Percentiles rank a stretch among this genome's conserved stretches.
Evolutionary conservation across 2,329 filamentous ascomycete genomes (phyloP).

Genomic region (Tolypocladium guangdongense): DNA sequence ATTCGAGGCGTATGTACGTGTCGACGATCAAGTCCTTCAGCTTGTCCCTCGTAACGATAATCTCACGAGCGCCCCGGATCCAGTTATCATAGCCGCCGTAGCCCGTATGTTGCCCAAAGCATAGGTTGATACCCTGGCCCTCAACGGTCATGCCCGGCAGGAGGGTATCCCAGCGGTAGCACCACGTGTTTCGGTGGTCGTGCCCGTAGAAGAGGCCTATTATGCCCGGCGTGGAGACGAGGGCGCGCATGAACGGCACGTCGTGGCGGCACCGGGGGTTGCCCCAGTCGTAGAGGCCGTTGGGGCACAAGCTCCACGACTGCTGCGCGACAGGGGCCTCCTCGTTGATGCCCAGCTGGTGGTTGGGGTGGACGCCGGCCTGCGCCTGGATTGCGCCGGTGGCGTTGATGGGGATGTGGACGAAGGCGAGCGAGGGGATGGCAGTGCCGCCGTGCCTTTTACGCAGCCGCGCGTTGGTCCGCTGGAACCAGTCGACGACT

Average conservation of each 20-base stretch:
- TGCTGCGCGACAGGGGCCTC: constrained; percentile 29
- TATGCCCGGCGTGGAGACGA: constrained; percentile 43
- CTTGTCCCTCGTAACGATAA: constrained; percentile 33
- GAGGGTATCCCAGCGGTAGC: constrained; percentile 34
- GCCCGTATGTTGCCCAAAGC: constrained; percentile 55
- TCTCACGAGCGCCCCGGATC: constrained; percentile 48
- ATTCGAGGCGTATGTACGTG: constrained; percentile 52
- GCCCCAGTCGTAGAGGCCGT: constrained; percentile 21
- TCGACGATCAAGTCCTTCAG: constrained; percentile 31
- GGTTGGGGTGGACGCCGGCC: constrained; percentile 19
- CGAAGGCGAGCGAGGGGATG: constrained; percentile 36
- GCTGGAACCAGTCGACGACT: constrained; percentile 34
- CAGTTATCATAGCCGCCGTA: constrained; percentile 60
- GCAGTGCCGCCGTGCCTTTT: constrained; percentile 15
- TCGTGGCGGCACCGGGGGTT: constrained; percentile 36
- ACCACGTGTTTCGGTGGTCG: constrained; percentile 54
- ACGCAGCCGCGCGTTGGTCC: constrained; percentile 18
- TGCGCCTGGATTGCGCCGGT: constrained; percentile 27
- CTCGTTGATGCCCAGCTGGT: constrained; percentile 34
- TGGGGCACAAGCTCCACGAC: constrained; percentile 32
- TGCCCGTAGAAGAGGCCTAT: constrained; percentile 53
- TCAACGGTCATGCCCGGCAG: constrained; percentile 20
- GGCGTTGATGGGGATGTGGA: constrained; percentile 35
- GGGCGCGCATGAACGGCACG: constrained; percentile 49
- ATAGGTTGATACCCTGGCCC: constrained; percentile 35